Percentiles rank a stretch among this genome's conserved stretches.
Conservation (phyloP, 2,329 filamentous ascomycete genomes). For the Trichoderma breve region DNA sequence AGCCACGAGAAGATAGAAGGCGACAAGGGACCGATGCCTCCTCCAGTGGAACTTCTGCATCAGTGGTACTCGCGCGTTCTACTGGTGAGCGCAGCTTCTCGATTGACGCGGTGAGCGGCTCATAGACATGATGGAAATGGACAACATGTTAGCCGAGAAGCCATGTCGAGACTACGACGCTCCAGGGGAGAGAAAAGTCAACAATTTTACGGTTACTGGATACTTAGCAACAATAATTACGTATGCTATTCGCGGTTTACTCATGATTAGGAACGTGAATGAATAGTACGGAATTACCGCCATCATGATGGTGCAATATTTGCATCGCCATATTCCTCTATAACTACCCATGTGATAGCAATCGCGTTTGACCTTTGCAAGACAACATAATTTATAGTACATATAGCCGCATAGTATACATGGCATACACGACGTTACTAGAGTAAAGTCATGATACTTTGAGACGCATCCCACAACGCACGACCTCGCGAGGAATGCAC, state of each 20-base stretch:
- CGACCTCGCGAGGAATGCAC: neutral
- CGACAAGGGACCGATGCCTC: slow-evolving; percentile 32
- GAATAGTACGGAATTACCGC: neutral
- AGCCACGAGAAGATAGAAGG: slow-evolving; percentile 39
- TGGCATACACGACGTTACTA: neutral
- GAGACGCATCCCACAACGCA: neutral
- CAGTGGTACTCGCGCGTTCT: slow-evolving; percentile 44
- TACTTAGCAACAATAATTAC: neutral
- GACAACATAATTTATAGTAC: neutral
- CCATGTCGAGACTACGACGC: neutral
- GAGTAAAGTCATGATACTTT: neutral
- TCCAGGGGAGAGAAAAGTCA: neutral
- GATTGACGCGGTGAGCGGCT: neutral
- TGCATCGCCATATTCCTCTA: neutral
- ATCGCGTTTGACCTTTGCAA: neutral
- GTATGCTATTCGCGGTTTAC: neutral
- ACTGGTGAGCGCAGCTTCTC: slow-evolving; percentile 19
- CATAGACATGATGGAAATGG: neutral
- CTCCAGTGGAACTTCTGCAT: slow-evolving; percentile 32
- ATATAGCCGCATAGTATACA: neutral
- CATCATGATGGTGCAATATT: no score
- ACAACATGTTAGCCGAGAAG: neutral
- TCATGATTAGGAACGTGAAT: neutral
- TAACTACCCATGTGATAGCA: neutral
- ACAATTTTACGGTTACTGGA: neutral